Base-by-base conservation (phyloP, 805 yeast species). In the Metschnikowia continentalis region DNA sequence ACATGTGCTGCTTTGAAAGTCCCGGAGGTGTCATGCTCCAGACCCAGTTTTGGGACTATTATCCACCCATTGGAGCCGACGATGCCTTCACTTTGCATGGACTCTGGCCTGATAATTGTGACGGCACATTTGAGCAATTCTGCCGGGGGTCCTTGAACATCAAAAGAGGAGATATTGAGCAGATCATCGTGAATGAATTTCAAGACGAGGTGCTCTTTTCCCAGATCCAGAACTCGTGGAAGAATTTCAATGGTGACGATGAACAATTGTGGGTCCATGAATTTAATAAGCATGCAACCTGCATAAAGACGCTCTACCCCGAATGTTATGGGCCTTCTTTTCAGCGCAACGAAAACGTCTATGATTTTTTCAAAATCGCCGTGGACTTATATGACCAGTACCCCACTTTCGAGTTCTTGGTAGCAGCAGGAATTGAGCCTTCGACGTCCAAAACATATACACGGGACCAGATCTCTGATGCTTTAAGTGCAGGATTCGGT, bases 1-100 rank as follows among this genome's bases (percentile, higher is more conserved):
- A 89, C 64, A 63, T 65, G 5, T 74, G 78, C 52, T 74, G 77
- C 49, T 74, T 72, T 54, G 78, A 74, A 49, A 56, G 62, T 35
- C 73, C 74, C 13, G 67, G 69, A 8, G 78, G 78, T 1, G 62
- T 72, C 19, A 59, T 74, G 52, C 62, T 73, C 56, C 72, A 65
- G 50, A 69, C 78, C 7, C 78, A 74, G 56, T 74, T 73, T 53
- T 72, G 77, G 73, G 71, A 69, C 58, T 68, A 64, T 54, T 58
- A 63, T 42, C 65, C 69, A 1, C 61, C 69, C 13, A 59, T 68
- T 54, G 75, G 75, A 22, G 48, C 66, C 22, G 60, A 61, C 36
- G 66, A 70, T 38, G 60, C 67, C 7, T 74, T 72, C 55, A 74
- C 78, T n/a, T 61, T 74, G 42, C 78, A 74, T 51, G 78, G 78